Percentiles rank a stretch among this genome's conserved stretches.
Conservation (phyloP, 257 asterid species). For the Nyctanthes arbortristis region DNA sequence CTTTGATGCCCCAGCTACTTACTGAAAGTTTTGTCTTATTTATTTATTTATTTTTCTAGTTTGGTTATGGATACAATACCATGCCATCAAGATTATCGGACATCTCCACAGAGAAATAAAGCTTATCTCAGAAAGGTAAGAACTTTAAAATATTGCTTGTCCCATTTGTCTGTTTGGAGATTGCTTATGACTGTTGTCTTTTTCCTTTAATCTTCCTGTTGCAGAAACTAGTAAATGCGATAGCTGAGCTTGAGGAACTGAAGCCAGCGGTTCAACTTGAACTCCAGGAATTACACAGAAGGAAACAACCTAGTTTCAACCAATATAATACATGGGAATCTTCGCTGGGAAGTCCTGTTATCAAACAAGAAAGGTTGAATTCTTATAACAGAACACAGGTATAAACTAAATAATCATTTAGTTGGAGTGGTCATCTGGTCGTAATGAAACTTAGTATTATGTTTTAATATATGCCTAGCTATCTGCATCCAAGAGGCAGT, state of each 20-base stretch:
- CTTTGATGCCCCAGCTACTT: slow-evolving; percentile 6
- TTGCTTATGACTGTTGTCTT: background rate
- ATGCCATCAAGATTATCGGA: slow-evolving; percentile 74
- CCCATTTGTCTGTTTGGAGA: slow-evolving; percentile 15
- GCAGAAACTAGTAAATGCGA: slow-evolving; percentile 62
- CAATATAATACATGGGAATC: slow-evolving; percentile 40
- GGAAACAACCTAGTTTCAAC: slow-evolving; percentile 38
- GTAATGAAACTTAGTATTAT: slow-evolving; percentile 1
- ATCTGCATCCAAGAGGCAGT: slow-evolving; percentile 1
- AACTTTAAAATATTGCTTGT: slow-evolving; percentile 9
- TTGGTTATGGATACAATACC: slow-evolving; percentile 97
- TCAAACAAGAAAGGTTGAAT: slow-evolving; percentile 43
- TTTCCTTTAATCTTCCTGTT: slow-evolving; percentile 18
- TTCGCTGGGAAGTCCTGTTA: slow-evolving; percentile 45
- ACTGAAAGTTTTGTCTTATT: slow-evolving; percentile 33
- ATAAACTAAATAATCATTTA: slow-evolving; percentile 10
- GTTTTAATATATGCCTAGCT: background rate
- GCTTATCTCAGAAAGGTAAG: slow-evolving; percentile 59
- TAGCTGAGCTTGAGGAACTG: slow-evolving; percentile 85
- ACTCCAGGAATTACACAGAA: slow-evolving; percentile 59
- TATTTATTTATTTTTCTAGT: slow-evolving; percentile 51
- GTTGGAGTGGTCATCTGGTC: slow-evolving; percentile 6
- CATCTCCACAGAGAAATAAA: slow-evolving; percentile 59
- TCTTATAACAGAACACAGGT: slow-evolving; percentile 54
- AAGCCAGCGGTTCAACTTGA: slow-evolving; percentile 74